A percentile compares a stretch with the other conserved stretches of the same genome.
These are phyloP conservation scores for Iberis amara DNA, from an alignment of 441 rosid genomes.

Conservation along the genomic window DNA sequence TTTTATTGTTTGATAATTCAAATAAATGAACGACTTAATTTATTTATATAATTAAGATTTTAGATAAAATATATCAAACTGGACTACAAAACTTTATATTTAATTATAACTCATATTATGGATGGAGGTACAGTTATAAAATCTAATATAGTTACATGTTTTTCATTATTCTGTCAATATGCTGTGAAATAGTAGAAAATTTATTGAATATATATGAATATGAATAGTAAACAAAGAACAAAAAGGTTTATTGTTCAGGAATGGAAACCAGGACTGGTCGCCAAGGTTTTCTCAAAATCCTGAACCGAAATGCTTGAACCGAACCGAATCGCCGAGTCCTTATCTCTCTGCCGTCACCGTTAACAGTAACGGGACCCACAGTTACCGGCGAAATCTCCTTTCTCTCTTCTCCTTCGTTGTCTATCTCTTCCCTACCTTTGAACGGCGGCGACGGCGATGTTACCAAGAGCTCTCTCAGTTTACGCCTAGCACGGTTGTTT, in stretches of 20 bases:
- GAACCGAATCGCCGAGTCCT: conserved; percentile 27
- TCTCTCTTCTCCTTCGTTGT: conserved; percentile 20
- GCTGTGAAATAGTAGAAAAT: too few relatives aligned
- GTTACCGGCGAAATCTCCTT: conserved; percentile 28
- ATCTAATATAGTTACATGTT: too few relatives aligned
- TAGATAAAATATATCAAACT: too few relatives aligned
- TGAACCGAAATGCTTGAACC: conserved; percentile 46
- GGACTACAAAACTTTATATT: too few relatives aligned
- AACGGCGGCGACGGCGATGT: conserved; percentile 66
- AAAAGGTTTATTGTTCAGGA: conserved; percentile 47
- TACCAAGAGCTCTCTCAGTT: conserved; percentile 65
- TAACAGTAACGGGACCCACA: conserved; percentile 15
- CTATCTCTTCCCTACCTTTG: conserved; percentile 32
- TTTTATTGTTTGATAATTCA: too few relatives aligned
- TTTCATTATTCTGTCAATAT: too few relatives aligned
- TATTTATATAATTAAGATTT: too few relatives aligned
- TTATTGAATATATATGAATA: too few relatives aligned
- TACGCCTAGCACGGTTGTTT: conserved; percentile 35
- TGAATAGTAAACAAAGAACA: neutral
- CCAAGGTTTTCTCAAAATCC: conserved; percentile 73
- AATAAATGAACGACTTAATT: too few relatives aligned
- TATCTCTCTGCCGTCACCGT: conserved; percentile 26
- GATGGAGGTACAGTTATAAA: too few relatives aligned
- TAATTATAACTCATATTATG: too few relatives aligned
- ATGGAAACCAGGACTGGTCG: conserved; percentile 67